Base-by-base conservation (phyloP, 2,329 filamentous ascomycete genomes). In the Tolypocladium guangdongense region DNA sequence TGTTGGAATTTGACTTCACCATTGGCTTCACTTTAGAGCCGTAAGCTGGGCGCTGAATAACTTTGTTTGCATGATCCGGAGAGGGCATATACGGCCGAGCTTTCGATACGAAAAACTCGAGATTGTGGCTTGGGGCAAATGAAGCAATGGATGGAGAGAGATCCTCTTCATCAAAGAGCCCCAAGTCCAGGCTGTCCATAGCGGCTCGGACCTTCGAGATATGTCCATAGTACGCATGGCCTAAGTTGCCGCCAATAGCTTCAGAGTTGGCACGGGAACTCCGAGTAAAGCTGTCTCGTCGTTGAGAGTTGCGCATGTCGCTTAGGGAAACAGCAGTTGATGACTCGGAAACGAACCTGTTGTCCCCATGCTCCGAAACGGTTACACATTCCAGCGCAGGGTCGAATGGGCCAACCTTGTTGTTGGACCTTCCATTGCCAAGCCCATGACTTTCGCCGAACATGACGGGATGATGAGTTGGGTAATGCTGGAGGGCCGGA, bases 401-500 rank as follows among this genome's bases (percentile, higher is more conserved):
- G 24, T 56, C 54, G 36, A 59, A 61, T 18, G 59, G 57, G 3
- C 38, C 52, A 10, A 56, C 55, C 48, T 66, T 66, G 51, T 37
- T 58, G 35, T 39, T 47, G 35, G 51, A 48, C 16, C 39, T 52
- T 5, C 36, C 37, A 49, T 52, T 48, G 27, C 54, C 30, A 14
- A 56, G 41, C n/a, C 43, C 54, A 37, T 50, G 43, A 20, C 50
- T 36, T 4, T 46, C 49, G 37, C 47, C 49, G 11, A 47, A 11
- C 11, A 49, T 30, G 18, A 20, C 24, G 35, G 51, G 52, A 22
- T 57, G 50, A 33, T 59, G 51, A 7, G 55, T 49, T 1, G 55
- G 51, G 35, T 60, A 47, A 18, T 58, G 41, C 7, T 59, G 55
- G 38, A 58, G 62, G 3, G 58, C 58, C 16, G 66, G 64, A 4